Evolutionary conservation across 202 grass and related monocot species (phyloP), one percentile per base, ranked within the genome.

Genomic region (Thinopyrum obtusiflorum): DNA sequence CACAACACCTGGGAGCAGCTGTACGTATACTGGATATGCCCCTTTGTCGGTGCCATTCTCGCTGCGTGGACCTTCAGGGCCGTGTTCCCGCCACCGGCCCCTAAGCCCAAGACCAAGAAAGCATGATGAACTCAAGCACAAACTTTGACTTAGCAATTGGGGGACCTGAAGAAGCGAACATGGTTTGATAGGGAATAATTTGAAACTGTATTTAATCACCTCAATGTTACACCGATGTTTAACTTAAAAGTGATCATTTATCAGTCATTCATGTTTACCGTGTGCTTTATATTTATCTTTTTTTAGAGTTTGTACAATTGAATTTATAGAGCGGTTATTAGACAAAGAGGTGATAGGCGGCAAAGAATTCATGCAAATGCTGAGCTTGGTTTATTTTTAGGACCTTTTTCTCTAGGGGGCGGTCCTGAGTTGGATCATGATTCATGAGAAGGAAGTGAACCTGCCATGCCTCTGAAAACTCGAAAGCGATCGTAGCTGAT

Each of bases 11-110:
- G 93, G 93, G 96, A 98, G 68, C 96, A 98, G 70, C 92, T 98
- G 44, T 98, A 98, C 20, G 96, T 98, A 18, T 98, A 98, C 77
- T 98, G 96, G 96, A 98, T 98, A 90, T 91, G 96, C 89, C 96
- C 96, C 17, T 98, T 98, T 15, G 12, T 95, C 51, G 96, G 93
- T 18, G 93, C 96, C 36, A 82, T 92, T 87, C 72, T 93, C 37
- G 96, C 96, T 65, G 96, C 91, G 11, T 94, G 84, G 76, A 88
- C 78, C 78, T 98, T 98, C 80, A 93, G 80, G 77, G 66, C 88
- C n/a, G 4, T 98, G 24, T 95, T 92, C 76, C 82, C 87, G 4
- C 60, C 7, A 46, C 81, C 73, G 2, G 35, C 86, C 49, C 76
- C 82, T 3, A 92, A 94, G 68, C 79, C 90, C 31, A 97, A 98